Evolutionary conservation across 2,329 filamentous ascomycete genomes (phyloP), one percentile per base, ranked within the genome.

Genomic region (Pyrenochaeta sp.): DNA sequence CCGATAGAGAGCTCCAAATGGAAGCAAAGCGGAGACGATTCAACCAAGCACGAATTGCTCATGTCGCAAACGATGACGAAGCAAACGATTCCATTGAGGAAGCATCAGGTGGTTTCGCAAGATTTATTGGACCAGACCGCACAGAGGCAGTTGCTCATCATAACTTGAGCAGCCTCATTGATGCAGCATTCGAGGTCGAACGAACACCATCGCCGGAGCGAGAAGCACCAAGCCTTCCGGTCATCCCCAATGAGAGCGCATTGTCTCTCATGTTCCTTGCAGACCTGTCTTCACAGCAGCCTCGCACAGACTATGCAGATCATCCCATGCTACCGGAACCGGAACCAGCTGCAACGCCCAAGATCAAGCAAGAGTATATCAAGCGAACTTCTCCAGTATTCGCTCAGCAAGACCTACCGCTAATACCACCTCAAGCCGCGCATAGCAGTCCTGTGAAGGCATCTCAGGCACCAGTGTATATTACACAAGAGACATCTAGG

Each of bases 201-300:
- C 48, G 63, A 44, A 50, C 65, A 57, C 53, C 60, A 17, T 46
- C 49, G 32, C 56, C 61, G 23, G 51, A 32, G 14, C 39, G 44
- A 20, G 52, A 53, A 35, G 22, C 47, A 9, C 46, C 49, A 7
- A 51, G 51, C 30, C 20, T 24, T 9, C 50, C 47, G 15, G 41
- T 67, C 15, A 65, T 76, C 43, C 65, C 68, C 2, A 77, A 77
- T 47, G 72, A 73, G 18, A 61, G 74, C 36, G 74, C 74, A 4
- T 48, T 64, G 19, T 69, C 72, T 17, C 58, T 78, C 21, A 67
- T 68, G 51, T 42, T 71, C 35, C 63, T 74, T 39, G 71, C 69
- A 18, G 61, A 68, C 9, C 41, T 69, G 9, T 71, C 69, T 10
- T 52, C 58, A 22, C 56, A 65, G 17, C 51, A 53, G n/a, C 46